Percentiles rank a stretch among this genome's conserved stretches.
Evolutionary conservation across 768 basidiomycete species (phyloP).

Genomic region (Trametes meyenii): DNA sequence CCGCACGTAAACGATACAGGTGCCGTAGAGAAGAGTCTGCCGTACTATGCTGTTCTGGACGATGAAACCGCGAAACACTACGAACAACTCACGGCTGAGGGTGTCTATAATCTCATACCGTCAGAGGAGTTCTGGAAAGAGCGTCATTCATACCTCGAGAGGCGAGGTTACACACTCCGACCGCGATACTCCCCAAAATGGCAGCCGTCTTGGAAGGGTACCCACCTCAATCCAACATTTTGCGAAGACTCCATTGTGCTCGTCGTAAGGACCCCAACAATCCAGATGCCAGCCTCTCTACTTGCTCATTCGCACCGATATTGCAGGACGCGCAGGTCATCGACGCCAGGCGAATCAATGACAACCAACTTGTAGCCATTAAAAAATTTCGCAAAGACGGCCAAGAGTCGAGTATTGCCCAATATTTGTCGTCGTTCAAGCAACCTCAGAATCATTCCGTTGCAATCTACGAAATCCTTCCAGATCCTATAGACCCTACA

Average conservation of each 20-base stretch:
- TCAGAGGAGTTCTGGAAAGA: conserved; percentile 16
- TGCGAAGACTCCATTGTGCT: conserved; percentile 22
- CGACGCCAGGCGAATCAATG: conserved; percentile 20
- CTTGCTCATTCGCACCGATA: background rate
- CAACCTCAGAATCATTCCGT: conserved; percentile 30
- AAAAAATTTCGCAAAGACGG: conserved; percentile 8
- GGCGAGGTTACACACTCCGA: conserved; percentile 25
- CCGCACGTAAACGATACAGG: no score
- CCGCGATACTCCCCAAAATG: conserved; percentile 19
- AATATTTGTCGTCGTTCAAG: conserved; percentile 10
- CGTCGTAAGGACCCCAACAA: background rate
- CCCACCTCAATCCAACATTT: conserved; percentile 8
- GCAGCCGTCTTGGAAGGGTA: conserved; percentile 19
- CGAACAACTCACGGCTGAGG: background rate
- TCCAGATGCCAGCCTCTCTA: background rate
- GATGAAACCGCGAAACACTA: background rate
- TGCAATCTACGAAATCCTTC: conserved; percentile 26
- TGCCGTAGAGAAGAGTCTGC: background rate
- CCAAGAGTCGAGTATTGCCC: conserved; percentile 19
- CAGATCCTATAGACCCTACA: conserved; percentile 18
- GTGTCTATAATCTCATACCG: background rate
- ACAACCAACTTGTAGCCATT: conserved; percentile 22
- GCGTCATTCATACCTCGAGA: conserved; percentile 12
- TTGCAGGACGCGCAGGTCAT: conserved; percentile 16
- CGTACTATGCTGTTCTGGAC: background rate